Base-by-base conservation (phyloP, 2,329 filamentous ascomycete genomes). In the Pseudocercospora crystallina region DNA sequence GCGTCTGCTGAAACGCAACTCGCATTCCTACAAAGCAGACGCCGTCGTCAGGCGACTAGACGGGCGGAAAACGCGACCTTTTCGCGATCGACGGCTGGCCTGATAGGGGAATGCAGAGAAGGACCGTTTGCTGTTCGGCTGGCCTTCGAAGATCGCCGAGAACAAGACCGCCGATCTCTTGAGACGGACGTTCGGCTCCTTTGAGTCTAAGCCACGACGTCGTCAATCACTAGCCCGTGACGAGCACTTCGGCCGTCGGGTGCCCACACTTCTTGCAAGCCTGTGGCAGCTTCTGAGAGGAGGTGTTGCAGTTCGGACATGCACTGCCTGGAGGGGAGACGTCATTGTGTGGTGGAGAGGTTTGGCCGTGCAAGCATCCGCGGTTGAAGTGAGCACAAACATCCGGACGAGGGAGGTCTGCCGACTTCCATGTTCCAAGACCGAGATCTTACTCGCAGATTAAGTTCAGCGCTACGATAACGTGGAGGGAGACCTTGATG, bases 81-180 rank as follows among this genome's bases (percentile, higher is more conserved):
- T 12, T 14, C 14, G 30, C 26, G 8, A 11, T 32, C 14, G 34
- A 43, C 32, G 26, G 41, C 30, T 10, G 30, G 13, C n/a, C 41
- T 43, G n/a, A 11, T 10, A 15, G 30, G 26, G 14, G n/a, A 20
- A 34, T 11, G 9, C 12, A 10, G n/a, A 38, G 36, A 38, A 43
- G n/a, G 8, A 26, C 20, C 20, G 20, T 26, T 26, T 26, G 20
- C 20, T 26, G 20, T 26, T 26, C 20, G 20, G 20, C 20, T 26
- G 20, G 20, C 20, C 20, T 26, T 26, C 20, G 4, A 26, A 26
- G 29, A 43, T 43, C 41, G 26, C 41, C 41, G 41, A 43, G 17
- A 43, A 43, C 41, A 43, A 34, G 8, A 32, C 41, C 41, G 41
- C 13, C 34, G 30, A 43, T 13, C 40, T 32, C 40, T 38, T 38